These are phyloP conservation scores for Diaporthe velutina DNA, from an alignment of 2,329 filamentous ascomycete species.

Conservation along the genomic window DNA sequence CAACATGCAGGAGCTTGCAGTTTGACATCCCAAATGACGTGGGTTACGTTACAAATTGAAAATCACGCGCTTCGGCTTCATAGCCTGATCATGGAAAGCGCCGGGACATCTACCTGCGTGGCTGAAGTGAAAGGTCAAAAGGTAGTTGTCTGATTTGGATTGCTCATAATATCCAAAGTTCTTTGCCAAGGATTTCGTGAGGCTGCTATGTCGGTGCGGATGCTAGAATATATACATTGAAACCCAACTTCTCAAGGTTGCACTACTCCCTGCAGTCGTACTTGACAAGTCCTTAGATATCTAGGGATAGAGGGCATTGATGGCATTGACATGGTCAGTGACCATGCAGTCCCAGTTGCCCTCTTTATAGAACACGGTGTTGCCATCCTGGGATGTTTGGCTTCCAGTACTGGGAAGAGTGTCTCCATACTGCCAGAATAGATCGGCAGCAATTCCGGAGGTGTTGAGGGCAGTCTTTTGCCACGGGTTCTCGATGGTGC, in stretches of 20 bases:
- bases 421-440: slow-evolving; percentile 43
- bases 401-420: slow-evolving; percentile 38
- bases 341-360: slow-evolving; percentile 43
- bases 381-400: slow-evolving; percentile 40
- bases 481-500: slow-evolving; percentile 41
- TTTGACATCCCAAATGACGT: slow-evolving; percentile 2
- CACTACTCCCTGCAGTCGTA: background rate
- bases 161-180: background rate
- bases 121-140: too few species aligned
- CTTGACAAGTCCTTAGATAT: background rate
- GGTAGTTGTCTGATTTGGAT: too few species aligned
- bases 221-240: slow-evolving; percentile 24
- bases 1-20: background rate
- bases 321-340: slow-evolving; percentile 38
- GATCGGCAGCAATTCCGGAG: slow-evolving; percentile 40
- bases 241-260: background rate
- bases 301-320: slow-evolving; percentile 37
- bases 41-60: background rate
- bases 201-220: background rate
- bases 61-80: background rate
- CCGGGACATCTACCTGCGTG: too few species aligned
- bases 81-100: background rate
- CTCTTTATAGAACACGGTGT: slow-evolving; percentile 40
- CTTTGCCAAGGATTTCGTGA: background rate
- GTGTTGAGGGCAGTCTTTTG: slow-evolving; percentile 40